Evolutionary conservation across 2,329 filamentous ascomycete species (phyloP), one percentile per base, ranked within the genome.

Genomic region (Capronia epimyces): DNA sequence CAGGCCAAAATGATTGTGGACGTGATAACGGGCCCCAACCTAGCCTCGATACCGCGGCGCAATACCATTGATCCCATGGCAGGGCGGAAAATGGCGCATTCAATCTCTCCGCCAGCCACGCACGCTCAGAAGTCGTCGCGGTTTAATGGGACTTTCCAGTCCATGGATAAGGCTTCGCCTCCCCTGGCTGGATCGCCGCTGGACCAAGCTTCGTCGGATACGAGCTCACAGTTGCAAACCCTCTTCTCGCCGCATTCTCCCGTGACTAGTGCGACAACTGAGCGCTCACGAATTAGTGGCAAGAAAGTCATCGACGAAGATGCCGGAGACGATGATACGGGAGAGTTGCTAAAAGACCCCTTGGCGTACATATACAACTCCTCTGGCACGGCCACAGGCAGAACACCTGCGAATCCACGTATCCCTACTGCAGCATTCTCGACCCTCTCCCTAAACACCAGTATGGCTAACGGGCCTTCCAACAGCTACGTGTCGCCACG

Each of bases 391-490:
- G 68, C 67, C 44, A 61, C 63, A 34, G 63, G 62, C 10, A 83
- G 87, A 47, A 81, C 83, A 58, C 79, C 82, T 32, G 89, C 85
- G 1, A 86, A 83, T 47, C 82, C 86, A 21, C 82, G 87, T 53
- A 72, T 90, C 32, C 84, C 86, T 6, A 78, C 87, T 21, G 73
- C 76, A 55, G 82, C 81, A 27, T 84, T 95, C 71, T 76, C 76
- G 29, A 79, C 75, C 42, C 72, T 95, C 46, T 87, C 86, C 7
- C 71, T 95, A 50, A 85, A 84, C 62, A 88, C 86, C n/a, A 77
- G 73, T 42, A 73, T 80, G 60, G 67, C 72, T 6, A 50, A 45
- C 13, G 54, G 48, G 10, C 16, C 44, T 3, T 31, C 53, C 2
- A 39, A 31, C 13, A 75, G 82, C 3, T 80, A 76, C 55, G 66